phyloP scores from a whole-genome alignment of 768 basidiomycete genomes.

The Gautieria morchelliformis region DNA sequence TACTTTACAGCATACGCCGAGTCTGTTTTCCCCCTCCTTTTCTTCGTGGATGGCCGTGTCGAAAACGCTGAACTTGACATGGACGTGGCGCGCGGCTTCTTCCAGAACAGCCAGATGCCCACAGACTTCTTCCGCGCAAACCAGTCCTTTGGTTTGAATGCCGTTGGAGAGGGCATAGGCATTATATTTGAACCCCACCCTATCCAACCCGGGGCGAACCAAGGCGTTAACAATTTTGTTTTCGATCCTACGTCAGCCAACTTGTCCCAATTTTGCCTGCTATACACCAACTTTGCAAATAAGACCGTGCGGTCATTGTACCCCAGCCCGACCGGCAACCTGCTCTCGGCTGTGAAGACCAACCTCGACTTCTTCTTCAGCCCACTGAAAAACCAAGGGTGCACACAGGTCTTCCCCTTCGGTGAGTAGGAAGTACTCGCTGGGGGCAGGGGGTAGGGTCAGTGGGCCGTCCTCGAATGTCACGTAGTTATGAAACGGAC shows the following conservation, averaged over 20 bases:
- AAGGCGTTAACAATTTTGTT: neutral
- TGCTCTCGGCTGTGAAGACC: neutral
- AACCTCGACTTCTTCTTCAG: neutral
- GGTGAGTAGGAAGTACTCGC: no score
- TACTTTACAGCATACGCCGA: slow-evolving; percentile 4
- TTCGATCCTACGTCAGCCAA: neutral
- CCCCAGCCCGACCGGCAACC: slow-evolving; percentile 3
- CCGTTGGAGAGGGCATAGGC: neutral
- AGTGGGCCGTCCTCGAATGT: no score
- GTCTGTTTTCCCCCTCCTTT: slow-evolving; percentile 4
- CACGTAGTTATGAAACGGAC: no score
- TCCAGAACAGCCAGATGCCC: neutral
- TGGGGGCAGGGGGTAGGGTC: no score
- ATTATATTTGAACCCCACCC: neutral
- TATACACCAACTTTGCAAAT: slow-evolving; percentile 3
- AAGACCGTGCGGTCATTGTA: neutral
- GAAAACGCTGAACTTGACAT: neutral
- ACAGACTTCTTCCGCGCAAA: neutral
- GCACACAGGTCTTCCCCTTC: no score
- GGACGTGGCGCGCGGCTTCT: slow-evolving; percentile 2
- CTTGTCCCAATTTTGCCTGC: neutral
- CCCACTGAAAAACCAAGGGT: no score
- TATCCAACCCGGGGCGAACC: neutral
- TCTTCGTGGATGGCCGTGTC: slow-evolving; percentile 5
- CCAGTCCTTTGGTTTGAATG: neutral